Percentiles rank a stretch among this genome's conserved stretches.
Conservation (phyloP, 345 rosid species). For the Turnera subulata region DNA sequence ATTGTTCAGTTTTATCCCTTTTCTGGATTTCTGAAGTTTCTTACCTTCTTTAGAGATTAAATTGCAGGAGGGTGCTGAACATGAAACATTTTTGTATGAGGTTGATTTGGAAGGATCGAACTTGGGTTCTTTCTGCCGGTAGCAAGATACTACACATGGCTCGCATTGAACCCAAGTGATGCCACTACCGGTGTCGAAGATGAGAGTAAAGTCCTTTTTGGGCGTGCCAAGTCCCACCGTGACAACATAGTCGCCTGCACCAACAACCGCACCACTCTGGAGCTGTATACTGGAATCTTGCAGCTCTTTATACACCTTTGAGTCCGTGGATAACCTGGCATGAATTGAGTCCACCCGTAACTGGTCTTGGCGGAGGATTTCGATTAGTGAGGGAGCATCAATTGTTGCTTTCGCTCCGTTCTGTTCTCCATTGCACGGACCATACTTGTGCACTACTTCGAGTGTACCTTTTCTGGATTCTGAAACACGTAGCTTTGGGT, state of each 20-base stretch:
- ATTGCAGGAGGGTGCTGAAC: conserved; percentile 1
- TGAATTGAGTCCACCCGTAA: conserved; percentile 11
- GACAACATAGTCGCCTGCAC: conserved; percentile 16
- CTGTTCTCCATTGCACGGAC: conserved; percentile 9
- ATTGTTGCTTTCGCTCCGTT: too few species aligned
- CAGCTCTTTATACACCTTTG: background rate
- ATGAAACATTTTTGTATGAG: conserved; percentile 22
- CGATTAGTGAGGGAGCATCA: background rate
- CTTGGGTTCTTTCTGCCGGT: conserved; percentile 17
- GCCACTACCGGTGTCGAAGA: conserved; percentile 26
- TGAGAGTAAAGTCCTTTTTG: conserved; percentile 2
- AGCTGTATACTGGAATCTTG: background rate
- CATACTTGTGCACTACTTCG: conserved; percentile 4
- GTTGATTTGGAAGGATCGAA: conserved; percentile 23
- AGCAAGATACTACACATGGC: conserved; percentile 19
- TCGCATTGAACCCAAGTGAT: conserved; percentile 36
- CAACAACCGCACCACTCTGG: background rate
- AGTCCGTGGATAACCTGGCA: background rate
- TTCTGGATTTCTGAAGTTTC: too few species aligned
- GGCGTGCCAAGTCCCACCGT: conserved; percentile 27
- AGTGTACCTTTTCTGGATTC: background rate
- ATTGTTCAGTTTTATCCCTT: too few species aligned
- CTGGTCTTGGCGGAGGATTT: conserved; percentile 14
- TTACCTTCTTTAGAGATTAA: conserved; percentile 9
- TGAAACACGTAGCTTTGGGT: too few species aligned